phyloP scores from a whole-genome alignment of 495 filamentous ascomycete species.

The Penicillium coprophilum region DNA sequence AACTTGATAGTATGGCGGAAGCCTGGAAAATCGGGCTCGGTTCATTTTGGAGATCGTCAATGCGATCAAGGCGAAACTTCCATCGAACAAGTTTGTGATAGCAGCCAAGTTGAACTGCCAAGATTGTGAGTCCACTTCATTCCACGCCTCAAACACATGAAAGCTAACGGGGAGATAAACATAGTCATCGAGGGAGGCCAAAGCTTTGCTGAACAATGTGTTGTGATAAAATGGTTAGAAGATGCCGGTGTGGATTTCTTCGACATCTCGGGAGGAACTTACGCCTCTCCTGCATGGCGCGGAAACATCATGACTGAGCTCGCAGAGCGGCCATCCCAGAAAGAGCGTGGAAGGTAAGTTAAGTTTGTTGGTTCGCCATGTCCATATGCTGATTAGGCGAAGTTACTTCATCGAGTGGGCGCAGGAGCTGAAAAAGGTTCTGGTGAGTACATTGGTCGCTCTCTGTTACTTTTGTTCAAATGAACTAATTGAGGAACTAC shows the following conservation, averaged over 20 bases:
- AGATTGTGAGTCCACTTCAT: slow-evolving; percentile 11
- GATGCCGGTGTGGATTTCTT: slow-evolving; percentile 22
- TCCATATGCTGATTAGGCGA: background rate
- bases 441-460: slow-evolving; percentile 5
- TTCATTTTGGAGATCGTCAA: slow-evolving; percentile 35
- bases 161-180: background rate
- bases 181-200: slow-evolving; percentile 19
- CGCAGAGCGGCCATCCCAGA: slow-evolving; percentile 17
- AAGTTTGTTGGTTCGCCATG: too few relatives aligned
- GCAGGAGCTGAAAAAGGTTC: slow-evolving; percentile 19
- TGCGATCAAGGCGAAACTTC: slow-evolving; percentile 17
- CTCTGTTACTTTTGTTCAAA: too few relatives aligned
- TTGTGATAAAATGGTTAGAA: slow-evolving; percentile 22
- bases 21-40: slow-evolving; percentile 41
- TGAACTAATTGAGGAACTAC: too few relatives aligned
- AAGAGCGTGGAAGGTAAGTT: slow-evolving; percentile 16
- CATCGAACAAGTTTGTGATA: slow-evolving; percentile 18
- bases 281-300: slow-evolving; percentile 22
- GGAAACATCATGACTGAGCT: slow-evolving; percentile 21
- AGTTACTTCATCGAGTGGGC: slow-evolving; percentile 25
- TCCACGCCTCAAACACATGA: background rate
- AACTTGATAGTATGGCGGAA: slow-evolving; percentile 34
- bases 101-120: slow-evolving; percentile 21
- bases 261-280: slow-evolving; percentile 23
- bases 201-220: slow-evolving; percentile 22